These are phyloP conservation scores for Collybiopsis luxurians DNA, from an alignment of 768 basidiomycete genomes.

Conservation along the genomic window DNA sequence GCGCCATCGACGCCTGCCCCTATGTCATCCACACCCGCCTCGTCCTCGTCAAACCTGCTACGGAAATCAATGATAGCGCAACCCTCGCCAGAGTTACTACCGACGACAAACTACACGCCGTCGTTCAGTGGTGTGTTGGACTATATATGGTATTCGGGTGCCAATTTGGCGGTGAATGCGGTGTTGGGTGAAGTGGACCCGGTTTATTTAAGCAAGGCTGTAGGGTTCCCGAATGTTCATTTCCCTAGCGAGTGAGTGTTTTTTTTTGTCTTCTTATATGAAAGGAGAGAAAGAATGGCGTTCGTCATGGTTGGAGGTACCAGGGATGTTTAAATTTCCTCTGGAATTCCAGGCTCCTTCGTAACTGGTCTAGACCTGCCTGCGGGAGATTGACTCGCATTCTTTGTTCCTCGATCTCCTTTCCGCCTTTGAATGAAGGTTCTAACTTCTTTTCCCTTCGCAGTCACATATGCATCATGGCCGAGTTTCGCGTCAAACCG, in stretches of 20 bases:
- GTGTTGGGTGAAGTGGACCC: constrained; percentile 89
- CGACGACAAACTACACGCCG: constrained; percentile 89
- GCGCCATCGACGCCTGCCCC: not conserved
- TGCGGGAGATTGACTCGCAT: too few species aligned
- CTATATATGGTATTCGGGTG: constrained; percentile 88
- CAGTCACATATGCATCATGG: constrained; percentile 71
- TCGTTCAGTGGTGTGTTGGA: constrained; percentile 86
- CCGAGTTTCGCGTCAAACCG: constrained; percentile 79
- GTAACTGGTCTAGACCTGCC: not conserved
- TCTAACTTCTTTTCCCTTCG: constrained; percentile 8
- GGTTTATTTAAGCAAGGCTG: constrained; percentile 81
- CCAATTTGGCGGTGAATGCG: constrained; percentile 71
- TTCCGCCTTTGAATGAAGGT: constrained; percentile 13
- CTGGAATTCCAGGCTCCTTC: too few species aligned
- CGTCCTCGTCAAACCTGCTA: not conserved
- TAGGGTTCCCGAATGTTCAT: constrained; percentile 96
- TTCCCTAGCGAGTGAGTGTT: constrained; percentile 92
- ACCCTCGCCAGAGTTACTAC: constrained; percentile 37
- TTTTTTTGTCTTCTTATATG: not conserved
- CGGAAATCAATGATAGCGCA: not conserved
- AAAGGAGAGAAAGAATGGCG: not conserved
- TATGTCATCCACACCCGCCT: not conserved
- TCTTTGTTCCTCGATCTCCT: constrained; percentile 5
- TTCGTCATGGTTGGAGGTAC: constrained; percentile 2
- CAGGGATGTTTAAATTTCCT: too few species aligned